phyloP scores from a whole-genome alignment of 2,329 filamentous ascomycete species.

The Sporothrix luriei region DNA sequence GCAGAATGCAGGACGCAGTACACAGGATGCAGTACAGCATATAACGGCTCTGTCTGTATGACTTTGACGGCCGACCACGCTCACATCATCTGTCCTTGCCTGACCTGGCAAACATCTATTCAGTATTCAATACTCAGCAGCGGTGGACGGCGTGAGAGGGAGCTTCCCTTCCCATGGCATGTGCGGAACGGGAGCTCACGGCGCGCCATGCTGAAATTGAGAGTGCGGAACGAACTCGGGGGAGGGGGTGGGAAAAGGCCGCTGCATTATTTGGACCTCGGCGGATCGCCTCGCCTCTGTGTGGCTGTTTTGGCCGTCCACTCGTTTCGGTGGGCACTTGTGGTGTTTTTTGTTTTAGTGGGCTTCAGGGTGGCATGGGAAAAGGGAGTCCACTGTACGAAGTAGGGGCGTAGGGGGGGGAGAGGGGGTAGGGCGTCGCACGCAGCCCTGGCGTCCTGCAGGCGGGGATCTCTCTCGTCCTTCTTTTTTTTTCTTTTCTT shows the following conservation, averaged over 20 bases:
- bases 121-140: neutral
- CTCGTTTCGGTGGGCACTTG: neutral
- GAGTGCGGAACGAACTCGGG: neutral
- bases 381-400: neutral
- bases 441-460: conserved; percentile 9
- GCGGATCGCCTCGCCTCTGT: neutral
- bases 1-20: too few relatives aligned
- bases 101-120: neutral
- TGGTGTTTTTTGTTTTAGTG: too few relatives aligned
- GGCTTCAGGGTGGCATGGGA: neutral
- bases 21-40: neutral
- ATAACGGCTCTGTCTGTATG: neutral
- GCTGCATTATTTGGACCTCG: neutral
- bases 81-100: neutral
- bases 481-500: neutral
- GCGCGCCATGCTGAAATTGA: conserved; percentile 16
- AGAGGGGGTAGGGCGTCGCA: neutral
- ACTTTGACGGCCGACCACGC: neutral
- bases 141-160: neutral
- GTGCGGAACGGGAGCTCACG: conserved; percentile 22
- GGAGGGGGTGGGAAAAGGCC: neutral
- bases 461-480: too few relatives aligned
- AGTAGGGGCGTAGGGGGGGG: neutral
- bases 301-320: neutral
- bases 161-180: neutral